Base-by-base conservation (phyloP, 805 yeast genomes). In the Lipomyces sp. region DNA sequence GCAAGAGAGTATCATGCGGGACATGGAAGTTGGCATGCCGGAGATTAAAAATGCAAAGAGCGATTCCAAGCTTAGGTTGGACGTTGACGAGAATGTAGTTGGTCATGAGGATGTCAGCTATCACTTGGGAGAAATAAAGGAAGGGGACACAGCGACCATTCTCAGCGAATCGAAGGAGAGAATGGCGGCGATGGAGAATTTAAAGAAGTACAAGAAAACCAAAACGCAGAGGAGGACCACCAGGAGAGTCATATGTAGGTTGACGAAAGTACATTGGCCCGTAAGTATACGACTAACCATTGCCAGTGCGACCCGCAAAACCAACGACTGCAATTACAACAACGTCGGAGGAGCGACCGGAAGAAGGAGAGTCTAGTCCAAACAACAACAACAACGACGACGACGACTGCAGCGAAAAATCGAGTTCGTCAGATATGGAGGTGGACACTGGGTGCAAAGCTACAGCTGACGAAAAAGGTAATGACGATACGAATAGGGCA, bases 121-220 rank as follows among this genome's bases (percentile, higher is more conserved):
- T 60, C 71, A 68, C 29, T 45, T 68, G 42, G 71, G 71, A 7
- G 71, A 68, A 51, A 32, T 55, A 7, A 64, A 57, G 50, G 71
- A 66, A 51, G 63, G 50, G 11, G 67, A 60, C 37, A 18, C 50
- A 11, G 62, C 32, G n/a, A 53, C 53, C 18, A 32, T 60, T 35
- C 62, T 53, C 39, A 33, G 18, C 32, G 60, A 30, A 51, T 60
- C 60, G 13, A 33, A 58, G 11, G 39, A 37, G 24, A 48, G 58
- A 8, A 63, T 29, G 37, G 42, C 45, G 4, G 15, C 13, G 29
- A 32, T 15, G 13, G 33, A 51, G 4, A 51, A 51, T 7, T 15
- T 34, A 3, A 29, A 29, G 3, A 29, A 29, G 34, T 62, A 35
- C 51, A 59, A 35, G 39, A 45, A 57, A 35, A 2, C 53, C 18